Evolutionary conservation across 1,284 basidiomycete genomes (phyloP), one percentile per base, ranked within the genome.

Genomic region (Tilletia caries): DNA sequence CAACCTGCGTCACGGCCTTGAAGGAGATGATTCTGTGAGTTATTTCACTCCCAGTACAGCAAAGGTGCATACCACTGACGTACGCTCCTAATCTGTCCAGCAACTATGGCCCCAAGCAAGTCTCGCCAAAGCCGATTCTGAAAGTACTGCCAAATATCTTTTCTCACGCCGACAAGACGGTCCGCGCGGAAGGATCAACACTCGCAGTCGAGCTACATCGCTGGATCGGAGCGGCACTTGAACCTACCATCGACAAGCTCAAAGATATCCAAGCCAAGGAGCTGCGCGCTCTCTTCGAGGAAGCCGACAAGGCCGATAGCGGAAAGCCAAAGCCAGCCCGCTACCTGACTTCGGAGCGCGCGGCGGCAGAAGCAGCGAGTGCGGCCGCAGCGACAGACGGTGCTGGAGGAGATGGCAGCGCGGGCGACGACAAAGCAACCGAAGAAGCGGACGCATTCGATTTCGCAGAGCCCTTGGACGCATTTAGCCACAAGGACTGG

Each of bases 241-340:
- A 93, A 68, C 89, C 93, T 58, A 93, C 90, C 85, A 86, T 99
- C 12, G 86, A 89, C n/a, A 92, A 96, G 75, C 87, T 99, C 72
- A 99, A 99, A 83, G 93, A 96, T 0, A 94, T 98, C n/a, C 96
- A 98, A 84, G 89, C 95, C 54, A 95, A 97, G 83, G 96, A 98
- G 80, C 84, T 99, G 71, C 92, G 93, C 78, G 95, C 96, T 80
- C 87, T 89, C 0, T 99, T 97, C 79, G 92, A 92, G 73, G 85
- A 84, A 34, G 87, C 95, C 86, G 93, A 96, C 78, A 89, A 88
- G 65, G 89, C 91, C 41, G 91, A 90, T 1, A 91, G 90, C 75
- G 92, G 92, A 0, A 91, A 91, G 73, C 93, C 93, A 2, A 87
- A 87, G 1, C 91, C 92, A 0, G 89, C 89, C 70, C 86, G 95